These are phyloP conservation scores for Hapsidospora chrysogenum DNA, from an alignment of 495 filamentous ascomycete species.

Conservation along the genomic window DNA sequence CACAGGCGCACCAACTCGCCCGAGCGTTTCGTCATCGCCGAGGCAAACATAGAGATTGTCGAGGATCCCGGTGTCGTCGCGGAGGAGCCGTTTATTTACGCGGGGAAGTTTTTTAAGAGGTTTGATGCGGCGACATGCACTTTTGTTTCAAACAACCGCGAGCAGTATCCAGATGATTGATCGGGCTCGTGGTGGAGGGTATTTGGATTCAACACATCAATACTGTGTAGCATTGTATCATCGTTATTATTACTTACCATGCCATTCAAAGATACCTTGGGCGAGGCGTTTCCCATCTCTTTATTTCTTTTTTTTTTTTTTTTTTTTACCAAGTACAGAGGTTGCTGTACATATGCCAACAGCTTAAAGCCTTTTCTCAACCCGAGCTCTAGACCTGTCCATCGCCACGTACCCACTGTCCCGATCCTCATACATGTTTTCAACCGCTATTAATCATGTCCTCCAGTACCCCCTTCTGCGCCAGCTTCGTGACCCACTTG, in stretches of 20 bases:
- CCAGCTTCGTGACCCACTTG: slow-evolving; percentile 23
- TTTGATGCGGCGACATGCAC: slow-evolving; percentile 48
- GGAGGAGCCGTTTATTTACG: slow-evolving; percentile 42
- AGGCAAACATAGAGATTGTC: slow-evolving; percentile 68
- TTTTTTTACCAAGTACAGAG: neutral
- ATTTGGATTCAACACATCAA: too few relatives aligned
- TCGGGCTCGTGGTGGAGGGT: too few relatives aligned
- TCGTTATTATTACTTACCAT: neutral
- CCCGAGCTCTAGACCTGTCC: neutral
- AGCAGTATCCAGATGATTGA: slow-evolving; percentile 77
- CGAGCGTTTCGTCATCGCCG: slow-evolving; percentile 57
- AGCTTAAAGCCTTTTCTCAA: neutral
- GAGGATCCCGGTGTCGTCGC: slow-evolving; percentile 24
- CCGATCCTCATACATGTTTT: too few relatives aligned
- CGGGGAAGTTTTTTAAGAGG: slow-evolving; percentile 78
- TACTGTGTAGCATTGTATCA: neutral
- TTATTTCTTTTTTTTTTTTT: neutral
- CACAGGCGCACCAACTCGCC: slow-evolving; percentile 7
- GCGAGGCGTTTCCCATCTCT: neutral
- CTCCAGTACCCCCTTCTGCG: slow-evolving; percentile 19
- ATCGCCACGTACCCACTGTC: too few relatives aligned
- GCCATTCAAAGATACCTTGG: neutral
- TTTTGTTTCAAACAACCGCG: slow-evolving; percentile 77
- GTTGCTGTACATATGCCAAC: neutral
- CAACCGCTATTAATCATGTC: slow-evolving; percentile 10